Evolutionary conservation across 768 basidiomycete species (phyloP).

Genomic region (Mycena vitilis): DNA sequence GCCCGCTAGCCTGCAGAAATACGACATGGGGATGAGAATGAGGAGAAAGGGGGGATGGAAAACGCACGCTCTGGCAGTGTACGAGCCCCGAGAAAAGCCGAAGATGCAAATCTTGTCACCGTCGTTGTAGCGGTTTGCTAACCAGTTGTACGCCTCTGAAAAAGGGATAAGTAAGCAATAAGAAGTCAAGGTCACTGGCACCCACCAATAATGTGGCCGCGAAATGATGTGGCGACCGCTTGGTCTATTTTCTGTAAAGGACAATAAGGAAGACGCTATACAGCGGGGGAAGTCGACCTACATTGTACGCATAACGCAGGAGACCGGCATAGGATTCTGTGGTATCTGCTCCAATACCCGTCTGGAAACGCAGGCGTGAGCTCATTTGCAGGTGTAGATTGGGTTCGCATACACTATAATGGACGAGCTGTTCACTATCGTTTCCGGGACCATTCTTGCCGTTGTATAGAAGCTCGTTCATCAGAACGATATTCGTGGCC

Average conservation of each 20-base stretch:
- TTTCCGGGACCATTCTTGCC: slow-evolving; percentile 5
- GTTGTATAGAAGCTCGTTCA: slow-evolving; percentile 21
- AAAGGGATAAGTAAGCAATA: slow-evolving; percentile 17
- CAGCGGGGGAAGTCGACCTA: slow-evolving; percentile 9
- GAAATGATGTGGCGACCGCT: slow-evolving; percentile 22
- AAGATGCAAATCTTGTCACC: slow-evolving; percentile 27
- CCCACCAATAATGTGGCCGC: slow-evolving; percentile 18
- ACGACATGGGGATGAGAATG: not conserved
- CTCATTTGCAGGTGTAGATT: not conserved
- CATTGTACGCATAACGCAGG: slow-evolving; percentile 10
- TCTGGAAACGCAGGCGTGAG: slow-evolving; percentile 14
- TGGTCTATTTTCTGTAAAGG: slow-evolving; percentile 14
- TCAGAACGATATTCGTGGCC: slow-evolving; percentile 21
- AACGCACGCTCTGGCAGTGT: slow-evolving; percentile 20
- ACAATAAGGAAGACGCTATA: not conserved
- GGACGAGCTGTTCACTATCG: slow-evolving; percentile 18
- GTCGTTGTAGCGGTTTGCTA: slow-evolving; percentile 14
- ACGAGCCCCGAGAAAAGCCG: slow-evolving; percentile 27
- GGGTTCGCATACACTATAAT: slow-evolving; percentile 12
- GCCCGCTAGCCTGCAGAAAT: slow-evolving; percentile 20
- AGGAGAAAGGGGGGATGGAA: slow-evolving; percentile 8
- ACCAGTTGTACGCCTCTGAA: slow-evolving; percentile 20
- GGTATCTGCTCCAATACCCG: slow-evolving; percentile 23
- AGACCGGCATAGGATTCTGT: slow-evolving; percentile 6
- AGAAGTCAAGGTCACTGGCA: slow-evolving; percentile 4